Conservation (phyloP, 768 basidiomycete species). For the Lentinula aciculospora region DNA sequence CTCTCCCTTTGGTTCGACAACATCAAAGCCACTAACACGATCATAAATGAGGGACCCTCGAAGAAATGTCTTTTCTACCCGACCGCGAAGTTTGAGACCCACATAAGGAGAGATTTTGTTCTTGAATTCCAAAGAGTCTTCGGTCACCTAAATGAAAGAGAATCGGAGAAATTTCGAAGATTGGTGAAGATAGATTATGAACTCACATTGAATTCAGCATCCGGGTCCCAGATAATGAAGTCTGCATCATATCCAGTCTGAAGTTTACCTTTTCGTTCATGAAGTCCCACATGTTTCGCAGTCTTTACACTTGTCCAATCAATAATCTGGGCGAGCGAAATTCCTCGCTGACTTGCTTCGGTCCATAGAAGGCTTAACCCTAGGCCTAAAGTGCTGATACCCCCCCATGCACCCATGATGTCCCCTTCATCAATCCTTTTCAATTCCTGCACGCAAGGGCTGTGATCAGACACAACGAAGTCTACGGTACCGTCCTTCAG, state of each 20-base stretch:
- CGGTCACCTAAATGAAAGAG: constrained; percentile 62
- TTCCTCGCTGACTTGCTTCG: constrained; percentile 57
- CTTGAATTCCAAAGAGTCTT: constrained; percentile 76
- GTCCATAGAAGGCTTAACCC: constrained; percentile 90
- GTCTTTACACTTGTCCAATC: constrained; percentile 73
- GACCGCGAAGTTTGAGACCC: constrained; percentile 63
- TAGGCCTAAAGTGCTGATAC: constrained; percentile 86
- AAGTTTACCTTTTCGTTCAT: constrained; percentile 65
- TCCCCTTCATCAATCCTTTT: constrained; percentile 77
- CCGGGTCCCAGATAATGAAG: constrained; percentile 78
- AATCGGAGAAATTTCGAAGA: background rate
- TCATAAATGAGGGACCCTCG: constrained; percentile 70
- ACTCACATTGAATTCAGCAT: constrained; percentile 38
- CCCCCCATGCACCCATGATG: constrained; percentile 92
- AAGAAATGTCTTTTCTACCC: constrained; percentile 75
- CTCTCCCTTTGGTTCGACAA: background rate
- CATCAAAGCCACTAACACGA: constrained; percentile 11
- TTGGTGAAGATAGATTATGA: background rate
- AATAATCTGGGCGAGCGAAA: constrained; percentile 56
- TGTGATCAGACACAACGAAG: constrained; percentile 94
- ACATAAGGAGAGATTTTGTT: constrained; percentile 92
- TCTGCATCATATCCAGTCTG: constrained; percentile 79
- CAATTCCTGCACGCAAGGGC: constrained; percentile 78
- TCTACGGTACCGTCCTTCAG: constrained; percentile 81
- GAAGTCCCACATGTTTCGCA: constrained; percentile 76